Conservation (phyloP, 2,329 filamentous ascomycete genomes). For the Cytospora schulzeri region DNA sequence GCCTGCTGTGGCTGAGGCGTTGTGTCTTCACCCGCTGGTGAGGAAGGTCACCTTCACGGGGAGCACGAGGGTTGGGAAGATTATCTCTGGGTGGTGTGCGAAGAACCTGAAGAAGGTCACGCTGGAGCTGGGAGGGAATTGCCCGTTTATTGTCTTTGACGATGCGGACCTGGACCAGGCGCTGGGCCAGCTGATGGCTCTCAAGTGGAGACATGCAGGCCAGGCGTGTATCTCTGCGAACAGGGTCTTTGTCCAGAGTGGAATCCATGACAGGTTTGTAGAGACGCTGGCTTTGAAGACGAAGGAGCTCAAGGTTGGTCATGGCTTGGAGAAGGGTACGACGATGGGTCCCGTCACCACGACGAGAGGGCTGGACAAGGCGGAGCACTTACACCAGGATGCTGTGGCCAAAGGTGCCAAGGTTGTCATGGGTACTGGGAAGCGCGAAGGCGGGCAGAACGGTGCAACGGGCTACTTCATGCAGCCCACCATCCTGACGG, state of each 20-base stretch:
- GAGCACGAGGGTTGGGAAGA: slow-evolving; percentile 68
- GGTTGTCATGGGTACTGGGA: slow-evolving; percentile 50
- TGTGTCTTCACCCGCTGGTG: slow-evolving; percentile 48
- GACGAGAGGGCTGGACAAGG: slow-evolving; percentile 38
- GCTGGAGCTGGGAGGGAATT: slow-evolving; percentile 74
- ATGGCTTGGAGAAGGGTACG: slow-evolving; percentile 34
- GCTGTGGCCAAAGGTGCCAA: slow-evolving; percentile 31
- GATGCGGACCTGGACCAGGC: slow-evolving; percentile 68
- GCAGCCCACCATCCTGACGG: slow-evolving; percentile 69
- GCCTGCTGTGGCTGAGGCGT: slow-evolving; percentile 46
- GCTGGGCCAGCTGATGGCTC: slow-evolving; percentile 44
- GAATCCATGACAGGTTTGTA: slow-evolving; percentile 64
- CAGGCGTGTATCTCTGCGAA: slow-evolving; percentile 69
- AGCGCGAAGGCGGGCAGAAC: slow-evolving; percentile 42
- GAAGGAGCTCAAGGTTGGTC: slow-evolving; percentile 30
- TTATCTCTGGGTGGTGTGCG: slow-evolving; percentile 65
- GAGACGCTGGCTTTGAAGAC: slow-evolving; percentile 44
- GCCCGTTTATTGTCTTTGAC: slow-evolving; percentile 66
- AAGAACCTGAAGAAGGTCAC: slow-evolving; percentile 68
- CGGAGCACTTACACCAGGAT: slow-evolving; percentile 33
- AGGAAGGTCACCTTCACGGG: slow-evolving; percentile 79
- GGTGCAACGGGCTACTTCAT: slow-evolving; percentile 68
- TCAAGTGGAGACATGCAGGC: slow-evolving; percentile 56
- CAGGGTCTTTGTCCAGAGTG: slow-evolving; percentile 64
- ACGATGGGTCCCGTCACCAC: slow-evolving; percentile 42